Conservation (phyloP, 768 basidiomycete genomes). For the Leccinum uliginosum region DNA sequence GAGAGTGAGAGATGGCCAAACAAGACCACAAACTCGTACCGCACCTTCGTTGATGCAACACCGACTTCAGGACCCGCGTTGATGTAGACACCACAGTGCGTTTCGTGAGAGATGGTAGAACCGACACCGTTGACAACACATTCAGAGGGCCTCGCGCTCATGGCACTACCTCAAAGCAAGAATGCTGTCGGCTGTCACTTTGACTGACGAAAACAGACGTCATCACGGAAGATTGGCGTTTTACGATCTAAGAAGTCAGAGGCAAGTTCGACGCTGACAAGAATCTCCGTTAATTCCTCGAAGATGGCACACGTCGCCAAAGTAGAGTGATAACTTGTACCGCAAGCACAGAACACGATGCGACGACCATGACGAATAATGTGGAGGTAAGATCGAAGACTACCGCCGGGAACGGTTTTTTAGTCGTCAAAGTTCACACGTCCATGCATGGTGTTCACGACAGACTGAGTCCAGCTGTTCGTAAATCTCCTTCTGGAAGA, state of each 20-base stretch:
- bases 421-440: conserved; percentile 97
- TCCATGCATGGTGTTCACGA: conserved; percentile 99
- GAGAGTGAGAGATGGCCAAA: not conserved
- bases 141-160: conserved; percentile 92
- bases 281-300: conserved; percentile 98
- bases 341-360: conserved; percentile 97
- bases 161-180: conserved; percentile 93
- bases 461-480: conserved; percentile 98
- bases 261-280: conserved; percentile 93
- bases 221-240: conserved; percentile 99
- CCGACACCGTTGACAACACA: conserved; percentile 99
- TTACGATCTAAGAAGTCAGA: conserved; percentile 98
- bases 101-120: conserved; percentile 95
- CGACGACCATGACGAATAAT: conserved; percentile 94
- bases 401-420: conserved; percentile 90
- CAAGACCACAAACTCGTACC: not conserved
- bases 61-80: conserved; percentile 99
- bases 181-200: conserved; percentile 98
- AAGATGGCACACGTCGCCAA: conserved; percentile 96
- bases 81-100: conserved; percentile 99
- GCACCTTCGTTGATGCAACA: conserved; percentile 95
- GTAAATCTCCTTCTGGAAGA: conserved; percentile 99
- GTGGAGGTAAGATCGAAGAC: conserved; percentile 89
- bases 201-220: conserved; percentile 94
- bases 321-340: conserved; percentile 97